Percentiles rank a stretch among this genome's conserved stretches.
These are phyloP conservation scores for Arthrobotrys musiformis DNA, from an alignment of 2,329 filamentous ascomycete genomes.

Conservation along the genomic window DNA sequence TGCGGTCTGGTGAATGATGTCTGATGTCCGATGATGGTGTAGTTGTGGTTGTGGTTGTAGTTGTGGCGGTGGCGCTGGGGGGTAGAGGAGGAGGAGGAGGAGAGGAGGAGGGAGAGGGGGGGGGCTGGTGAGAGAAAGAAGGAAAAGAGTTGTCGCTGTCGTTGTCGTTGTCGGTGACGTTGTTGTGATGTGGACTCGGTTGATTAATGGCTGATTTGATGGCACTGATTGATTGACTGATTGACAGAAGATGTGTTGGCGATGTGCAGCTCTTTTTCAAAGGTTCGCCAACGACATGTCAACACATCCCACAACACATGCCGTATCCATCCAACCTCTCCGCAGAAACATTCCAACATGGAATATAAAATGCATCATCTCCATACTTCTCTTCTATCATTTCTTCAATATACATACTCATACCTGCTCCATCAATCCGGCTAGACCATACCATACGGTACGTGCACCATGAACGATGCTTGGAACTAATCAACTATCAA, in stretches of 20 bases:
- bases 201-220: too few relatives aligned
- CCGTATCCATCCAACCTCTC: constrained; percentile 3
- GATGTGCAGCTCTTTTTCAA: constrained; percentile 13
- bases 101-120: background rate
- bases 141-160: too few relatives aligned
- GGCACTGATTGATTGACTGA: too few relatives aligned
- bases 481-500: background rate
- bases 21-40: background rate
- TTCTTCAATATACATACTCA: background rate
- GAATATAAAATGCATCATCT: background rate
- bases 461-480: background rate
- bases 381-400: background rate
- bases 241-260: constrained; percentile 3
- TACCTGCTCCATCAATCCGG: too few relatives aligned
- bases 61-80: background rate
- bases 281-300: constrained; percentile 16
- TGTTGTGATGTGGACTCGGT: too few relatives aligned
- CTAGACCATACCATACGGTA: too few relatives aligned
- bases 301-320: constrained; percentile 28
- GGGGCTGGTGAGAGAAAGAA: background rate
- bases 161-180: too few relatives aligned
- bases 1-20: background rate
- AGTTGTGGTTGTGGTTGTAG: background rate
- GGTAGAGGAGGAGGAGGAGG: constrained; percentile 4
- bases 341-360: background rate